Evolutionary conservation across 1,139 yeast species (phyloP), one percentile per base, ranked within the genome.

Genomic region (Debaryomyces fabryi): DNA sequence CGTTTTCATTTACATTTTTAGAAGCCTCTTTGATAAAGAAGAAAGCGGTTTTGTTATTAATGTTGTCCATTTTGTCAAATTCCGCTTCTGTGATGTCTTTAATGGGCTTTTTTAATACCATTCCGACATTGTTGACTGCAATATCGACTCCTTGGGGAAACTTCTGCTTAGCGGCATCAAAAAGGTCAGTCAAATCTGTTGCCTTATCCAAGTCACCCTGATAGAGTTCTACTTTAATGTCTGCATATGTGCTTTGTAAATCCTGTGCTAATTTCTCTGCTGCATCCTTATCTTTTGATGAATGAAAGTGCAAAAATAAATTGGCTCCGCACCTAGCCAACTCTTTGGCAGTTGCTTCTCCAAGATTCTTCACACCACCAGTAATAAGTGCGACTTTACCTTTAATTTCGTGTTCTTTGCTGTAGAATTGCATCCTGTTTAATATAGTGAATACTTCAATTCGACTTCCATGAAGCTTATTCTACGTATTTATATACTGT

Each of bases 351-450:
- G 85, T 80, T 47, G 69, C 68, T 23, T 73, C 82, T 42, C 89
- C 89, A 50, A 85, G 72, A 64, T 84, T 83, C 68, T 84, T 84
- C 58, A 79, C 80, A 44, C 88, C 89, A 42, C 88, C 89, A 12
- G 88, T 75, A 57, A 85, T 76, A 42, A 85, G 53, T 18, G 82
- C 83, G 42, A 76, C 71, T 63, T 83, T 81, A 40, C 83, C 86
- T 51, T 67, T 63, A 24, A 65, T 61, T 29, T 49, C 47, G 25
- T 24, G 32, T 16, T 51, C 49, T 32, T 51, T 47, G 34, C 37
- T 49, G 33, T 36, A 44, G 13, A 49, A 51, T 30, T 48, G 45
- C 52, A 49, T 49, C 5, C 3, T 42, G n/a, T 38, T 10, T 16
- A 15, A 8, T 16, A 10, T 32, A 8, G 10, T 10, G 18, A 15